Evolutionary conservation across 495 filamentous ascomycete genomes (phyloP).

Genomic region (Hypoxylon rickii): DNA sequence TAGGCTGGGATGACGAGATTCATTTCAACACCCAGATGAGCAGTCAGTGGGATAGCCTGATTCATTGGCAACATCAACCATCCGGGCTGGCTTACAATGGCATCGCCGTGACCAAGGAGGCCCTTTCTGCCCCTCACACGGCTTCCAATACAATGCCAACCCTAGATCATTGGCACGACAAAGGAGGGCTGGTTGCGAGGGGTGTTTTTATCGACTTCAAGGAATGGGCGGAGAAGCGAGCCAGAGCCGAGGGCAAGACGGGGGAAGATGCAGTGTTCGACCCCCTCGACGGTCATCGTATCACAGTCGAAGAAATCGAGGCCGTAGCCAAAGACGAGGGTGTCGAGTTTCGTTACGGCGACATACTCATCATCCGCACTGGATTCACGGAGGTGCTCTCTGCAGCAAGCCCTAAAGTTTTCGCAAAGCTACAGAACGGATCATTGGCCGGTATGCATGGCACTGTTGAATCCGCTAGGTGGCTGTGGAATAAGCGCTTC

Average conservation of each 20-base stretch:
- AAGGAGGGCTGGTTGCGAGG: conserved; percentile 59
- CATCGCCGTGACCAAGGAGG: conserved; percentile 38
- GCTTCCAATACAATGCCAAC: conserved; percentile 41
- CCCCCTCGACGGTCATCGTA: conserved; percentile 62
- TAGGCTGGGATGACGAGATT: conserved; percentile 59
- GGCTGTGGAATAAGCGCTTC: conserved; percentile 61
- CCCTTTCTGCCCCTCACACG: conserved; percentile 29
- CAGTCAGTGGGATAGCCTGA: conserved; percentile 81
- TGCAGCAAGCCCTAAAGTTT: conserved; percentile 48
- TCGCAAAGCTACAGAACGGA: conserved; percentile 44
- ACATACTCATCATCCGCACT: conserved; percentile 70
- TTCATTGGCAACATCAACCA: conserved; percentile 60
- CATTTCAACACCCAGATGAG: conserved; percentile 76
- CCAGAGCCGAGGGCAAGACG: conserved; percentile 42
- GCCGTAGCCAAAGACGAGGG: conserved; percentile 61
- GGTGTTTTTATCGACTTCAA: conserved; percentile 63
- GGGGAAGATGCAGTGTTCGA: conserved; percentile 47
- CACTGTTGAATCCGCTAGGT: conserved; percentile 59
- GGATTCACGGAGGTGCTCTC: conserved; percentile 66
- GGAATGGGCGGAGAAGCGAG: conserved; percentile 48
- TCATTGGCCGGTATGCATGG: conserved; percentile 51
- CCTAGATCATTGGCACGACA: conserved; percentile 48
- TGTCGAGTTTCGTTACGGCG: conserved; percentile 60
- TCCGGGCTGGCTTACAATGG: conserved; percentile 61
- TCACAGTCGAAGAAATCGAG: conserved; percentile 61